phyloP scores from a whole-genome alignment of 1,139 yeast genomes.

The Yamadazyma buinensis region DNA sequence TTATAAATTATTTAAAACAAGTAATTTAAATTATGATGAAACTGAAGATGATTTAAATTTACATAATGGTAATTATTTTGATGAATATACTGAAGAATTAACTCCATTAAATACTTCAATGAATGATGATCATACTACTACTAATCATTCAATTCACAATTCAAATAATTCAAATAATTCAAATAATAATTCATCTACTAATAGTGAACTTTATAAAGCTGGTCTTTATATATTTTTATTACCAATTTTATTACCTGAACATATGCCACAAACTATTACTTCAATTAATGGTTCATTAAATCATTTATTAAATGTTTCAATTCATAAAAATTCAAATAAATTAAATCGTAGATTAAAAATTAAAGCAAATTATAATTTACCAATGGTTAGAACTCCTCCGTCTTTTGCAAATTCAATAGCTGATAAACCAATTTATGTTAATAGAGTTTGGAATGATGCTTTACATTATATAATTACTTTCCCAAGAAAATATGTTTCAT shows the following conservation, averaged over 20 bases:
- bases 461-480: conserved; percentile 74
- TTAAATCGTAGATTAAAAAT: conserved; percentile 31
- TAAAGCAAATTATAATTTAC: conserved; percentile 34
- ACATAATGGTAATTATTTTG: conserved; percentile 2
- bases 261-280: conserved; percentile 65
- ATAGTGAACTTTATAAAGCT: conserved; percentile 41
- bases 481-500: conserved; percentile 69
- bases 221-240: conserved; percentile 79
- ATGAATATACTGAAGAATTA: neutral
- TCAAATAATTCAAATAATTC: conserved; percentile 1
- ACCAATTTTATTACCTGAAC: conserved; percentile 67
- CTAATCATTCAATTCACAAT: neutral
- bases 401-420: conserved; percentile 68
- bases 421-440: conserved; percentile 79
- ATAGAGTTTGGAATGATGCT: conserved; percentile 78
- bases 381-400: conserved; percentile 77
- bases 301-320: conserved; percentile 32
- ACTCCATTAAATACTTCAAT: neutral
- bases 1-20: conserved; percentile 25
- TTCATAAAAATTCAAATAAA: conserved; percentile 34
- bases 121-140: neutral
- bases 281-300: conserved; percentile 50
- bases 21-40: conserved; percentile 13
- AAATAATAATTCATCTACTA: conserved; percentile 1
- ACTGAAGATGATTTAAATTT: conserved; percentile 5